These are phyloP conservation scores for Lithospermum erythrorhizon DNA, from an alignment of 257 asterid genomes.

Conservation along the genomic window DNA sequence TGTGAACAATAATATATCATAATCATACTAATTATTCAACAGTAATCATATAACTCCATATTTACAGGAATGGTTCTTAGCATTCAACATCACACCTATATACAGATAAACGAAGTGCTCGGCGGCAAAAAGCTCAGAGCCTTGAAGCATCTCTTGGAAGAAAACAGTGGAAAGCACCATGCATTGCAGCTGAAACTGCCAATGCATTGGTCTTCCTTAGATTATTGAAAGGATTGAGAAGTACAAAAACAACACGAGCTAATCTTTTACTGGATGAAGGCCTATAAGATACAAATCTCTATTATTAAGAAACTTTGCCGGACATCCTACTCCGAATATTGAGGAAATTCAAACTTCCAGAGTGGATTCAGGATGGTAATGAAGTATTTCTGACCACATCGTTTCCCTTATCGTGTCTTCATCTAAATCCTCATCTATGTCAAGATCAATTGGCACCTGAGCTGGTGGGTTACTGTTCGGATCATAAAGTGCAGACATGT, in stretches of 20 bases:
- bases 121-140: neutral
- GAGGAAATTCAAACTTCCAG: neutral
- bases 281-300: neutral
- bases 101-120: constrained; percentile 15
- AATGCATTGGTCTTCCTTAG: constrained; percentile 7
- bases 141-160: constrained; percentile 5
- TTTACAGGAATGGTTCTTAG: constrained; percentile 7
- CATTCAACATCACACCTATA: constrained; percentile 15
- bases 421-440: constrained; percentile 42
- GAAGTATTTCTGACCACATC: constrained; percentile 52
- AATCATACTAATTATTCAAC: neutral
- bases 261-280: too few relatives aligned
- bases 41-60: constrained; percentile 2
- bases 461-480: constrained; percentile 39
- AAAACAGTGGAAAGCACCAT: constrained; percentile 3
- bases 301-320: neutral
- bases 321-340: constrained; percentile 8
- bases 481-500: constrained; percentile 43
- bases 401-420: constrained; percentile 41
- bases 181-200: constrained; percentile 19
- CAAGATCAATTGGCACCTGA: constrained; percentile 35
- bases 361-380: constrained; percentile 44
- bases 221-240: constrained; percentile 14
- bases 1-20: neutral
- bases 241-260: too few relatives aligned